These are phyloP conservation scores for Pseudomassariella vexata DNA, from an alignment of 2,329 filamentous ascomycete genomes.

Conservation along the genomic window DNA sequence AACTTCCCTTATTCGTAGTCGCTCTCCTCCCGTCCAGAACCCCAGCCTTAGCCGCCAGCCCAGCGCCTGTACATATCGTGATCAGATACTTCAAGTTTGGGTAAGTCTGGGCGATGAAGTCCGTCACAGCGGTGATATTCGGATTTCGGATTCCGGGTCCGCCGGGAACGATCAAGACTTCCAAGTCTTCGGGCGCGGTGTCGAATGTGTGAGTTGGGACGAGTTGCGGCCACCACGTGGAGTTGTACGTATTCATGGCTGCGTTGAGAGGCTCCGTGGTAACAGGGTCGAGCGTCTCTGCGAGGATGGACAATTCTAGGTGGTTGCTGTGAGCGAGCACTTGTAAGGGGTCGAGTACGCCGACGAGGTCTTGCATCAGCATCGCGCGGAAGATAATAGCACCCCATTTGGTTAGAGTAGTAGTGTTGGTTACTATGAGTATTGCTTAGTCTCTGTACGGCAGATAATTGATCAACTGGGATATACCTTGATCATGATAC, in stretches of 20 bases:
- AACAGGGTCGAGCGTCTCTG: slow-evolving; percentile 8
- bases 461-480: too few species aligned
- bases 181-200: slow-evolving; percentile 22
- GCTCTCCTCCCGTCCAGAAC: slow-evolving; percentile 50
- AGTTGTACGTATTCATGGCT: slow-evolving; percentile 7
- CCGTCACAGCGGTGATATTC: slow-evolving; percentile 17
- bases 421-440: slow-evolving; percentile 7
- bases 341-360: slow-evolving; percentile 9
- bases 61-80: slow-evolving; percentile 58
- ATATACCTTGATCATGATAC: neutral
- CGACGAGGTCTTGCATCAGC: slow-evolving; percentile 11
- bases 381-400: slow-evolving; percentile 8
- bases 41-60: slow-evolving; percentile 47
- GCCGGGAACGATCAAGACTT: slow-evolving; percentile 34
- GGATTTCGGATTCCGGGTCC: slow-evolving; percentile 25
- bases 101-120: slow-evolving; percentile 37
- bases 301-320: slow-evolving; percentile 9
- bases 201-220: slow-evolving; percentile 30
- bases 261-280: slow-evolving; percentile 7
- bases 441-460: too few species aligned
- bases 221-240: slow-evolving; percentile 8
- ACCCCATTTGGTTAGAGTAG: slow-evolving; percentile 7
- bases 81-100: slow-evolving; percentile 44
- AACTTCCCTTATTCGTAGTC: slow-evolving; percentile 56
- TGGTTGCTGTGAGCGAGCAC: slow-evolving; percentile 5